Conservation (phyloP, 306 rosid species). For the Acacia acuminata region DNA sequence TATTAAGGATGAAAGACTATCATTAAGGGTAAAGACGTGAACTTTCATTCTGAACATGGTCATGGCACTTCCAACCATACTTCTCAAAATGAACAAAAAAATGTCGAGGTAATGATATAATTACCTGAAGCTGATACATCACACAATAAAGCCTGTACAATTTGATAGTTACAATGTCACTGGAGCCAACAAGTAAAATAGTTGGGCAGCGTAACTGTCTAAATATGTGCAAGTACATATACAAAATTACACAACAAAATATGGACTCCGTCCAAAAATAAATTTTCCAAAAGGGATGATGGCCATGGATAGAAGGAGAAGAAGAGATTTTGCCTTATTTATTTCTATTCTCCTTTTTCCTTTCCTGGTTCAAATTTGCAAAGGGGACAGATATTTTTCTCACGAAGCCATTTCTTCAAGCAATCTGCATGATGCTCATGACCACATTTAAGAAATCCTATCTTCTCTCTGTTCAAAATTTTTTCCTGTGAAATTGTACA, state of each 20-base stretch:
- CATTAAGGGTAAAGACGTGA: background rate
- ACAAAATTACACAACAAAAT: slow-evolving; percentile 44
- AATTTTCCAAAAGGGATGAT: slow-evolving; percentile 30
- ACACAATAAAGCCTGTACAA: slow-evolving; percentile 67
- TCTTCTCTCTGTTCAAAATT: slow-evolving; percentile 59
- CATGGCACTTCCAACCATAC: slow-evolving; percentile 8
- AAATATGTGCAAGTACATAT: slow-evolving; percentile 60
- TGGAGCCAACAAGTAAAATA: slow-evolving; percentile 62
- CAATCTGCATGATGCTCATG: slow-evolving; percentile 88
- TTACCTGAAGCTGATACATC: slow-evolving; percentile 41
- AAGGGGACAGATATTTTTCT: slow-evolving; percentile 87
- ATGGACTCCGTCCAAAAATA: slow-evolving; percentile 43
- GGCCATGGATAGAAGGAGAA: slow-evolving; percentile 23
- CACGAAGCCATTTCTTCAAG: slow-evolving; percentile 77
- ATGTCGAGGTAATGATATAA: slow-evolving; percentile 29
- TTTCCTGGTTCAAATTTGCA: slow-evolving; percentile 63
- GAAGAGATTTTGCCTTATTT: slow-evolving; percentile 28
- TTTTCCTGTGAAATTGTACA: slow-evolving; percentile 57
- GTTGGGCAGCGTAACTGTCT: slow-evolving; percentile 52
- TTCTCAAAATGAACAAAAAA: slow-evolving; percentile 20
- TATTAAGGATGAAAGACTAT: no score
- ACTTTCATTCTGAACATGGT: slow-evolving; percentile 12
- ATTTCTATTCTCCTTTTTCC: slow-evolving; percentile 38
- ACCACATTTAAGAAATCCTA: slow-evolving; percentile 81
- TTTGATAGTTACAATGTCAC: slow-evolving; percentile 65